phyloP scores from a whole-genome alignment of 768 basidiomycete species.

The Phaeolepiota aurea region DNA sequence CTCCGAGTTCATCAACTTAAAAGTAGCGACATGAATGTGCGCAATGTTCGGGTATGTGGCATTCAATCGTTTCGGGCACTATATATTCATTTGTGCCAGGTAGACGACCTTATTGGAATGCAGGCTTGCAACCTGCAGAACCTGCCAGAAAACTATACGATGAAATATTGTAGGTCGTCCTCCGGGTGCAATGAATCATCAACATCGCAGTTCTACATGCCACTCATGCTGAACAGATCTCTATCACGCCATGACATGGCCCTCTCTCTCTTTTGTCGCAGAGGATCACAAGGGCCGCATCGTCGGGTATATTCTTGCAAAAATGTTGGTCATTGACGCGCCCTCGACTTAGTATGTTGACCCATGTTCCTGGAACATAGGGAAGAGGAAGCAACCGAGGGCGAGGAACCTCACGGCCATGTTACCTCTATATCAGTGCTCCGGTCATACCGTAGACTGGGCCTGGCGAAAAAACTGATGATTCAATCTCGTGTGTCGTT shows the following conservation, averaged over 20 bases:
- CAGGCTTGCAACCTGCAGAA: conserved; percentile 95
- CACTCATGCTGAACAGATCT: conserved; percentile 60
- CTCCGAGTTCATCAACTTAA: no score
- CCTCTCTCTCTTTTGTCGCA: conserved; percentile 87
- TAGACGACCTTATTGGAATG: conserved; percentile 89
- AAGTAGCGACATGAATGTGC: conserved; percentile 31
- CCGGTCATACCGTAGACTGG: conserved; percentile 82
- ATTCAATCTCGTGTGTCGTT: conserved; percentile 76
- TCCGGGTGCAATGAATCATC: conserved; percentile 4
- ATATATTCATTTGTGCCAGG: conserved; percentile 27
- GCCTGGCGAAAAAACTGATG: conserved; percentile 94
- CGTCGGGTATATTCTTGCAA: conserved; percentile 92
- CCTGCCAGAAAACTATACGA: conserved; percentile 89
- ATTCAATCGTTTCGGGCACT: no score
- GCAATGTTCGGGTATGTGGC: conserved; percentile 28
- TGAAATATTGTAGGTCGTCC: conserved; percentile 59
- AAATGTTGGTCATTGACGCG: conserved; percentile 61
- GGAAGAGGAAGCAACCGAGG: conserved; percentile 58
- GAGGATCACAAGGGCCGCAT: conserved; percentile 87
- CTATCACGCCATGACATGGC: conserved; percentile 95
- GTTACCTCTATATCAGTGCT: conserved; percentile 96
- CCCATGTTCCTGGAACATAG: conserved; percentile 21
- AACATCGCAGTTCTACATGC: conserved; percentile 13
- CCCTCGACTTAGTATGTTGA: neutral
- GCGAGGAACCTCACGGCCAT: conserved; percentile 77